Base-by-base conservation (phyloP, 2,329 filamentous ascomycete genomes). In the Ophiocordyceps unilateralis region DNA sequence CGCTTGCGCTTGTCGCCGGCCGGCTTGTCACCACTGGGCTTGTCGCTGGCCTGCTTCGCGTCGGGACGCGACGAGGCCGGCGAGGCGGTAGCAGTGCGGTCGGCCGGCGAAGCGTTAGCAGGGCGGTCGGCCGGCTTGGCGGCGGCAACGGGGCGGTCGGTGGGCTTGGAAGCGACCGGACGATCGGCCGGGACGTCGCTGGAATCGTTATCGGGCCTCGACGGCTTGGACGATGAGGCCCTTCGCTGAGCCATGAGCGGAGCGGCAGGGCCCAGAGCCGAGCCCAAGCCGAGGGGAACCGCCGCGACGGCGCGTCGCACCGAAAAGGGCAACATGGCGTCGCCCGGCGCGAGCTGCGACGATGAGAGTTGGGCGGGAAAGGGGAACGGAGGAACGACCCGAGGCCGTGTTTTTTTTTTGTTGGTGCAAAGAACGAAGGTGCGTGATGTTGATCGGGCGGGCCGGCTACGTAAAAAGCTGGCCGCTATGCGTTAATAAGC, bases 141-240 rank as follows among this genome's bases (percentile, higher is more conserved):
- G 30, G 70, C 55, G 9, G 71, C 64, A 5, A 74, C 69, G 9
- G 66, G 63, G 54, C 69, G 63, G 38, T 62, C 64, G 40, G 69
- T 60, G 7, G 71, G 55, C 17, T 5, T 6, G 24, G 24, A 8
- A 26, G 24, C 64, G 6, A 75, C 69, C 9, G 65, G 63, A 53
- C 69, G 63, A 37, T 62, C 64, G 40, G 69, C 61, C 8, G 71
- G 55, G n/a, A 69, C 59, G 20, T 67, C 67, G 51, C 65, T 70
- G 23, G 71, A 60, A 10, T 69, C 72, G 51, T 71, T 72, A 47
- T 73, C 71, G n/a, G 72, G 68, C 51, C 69, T 70, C 32, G 72
- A 76, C n/a, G 74, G 72, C 56, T 77, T 78, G 28, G 74, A 77
- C 24, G 74, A 77, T 11, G 74, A 77, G 52, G 66, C 74, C 49